Conservation (phyloP, 352 stramenopile genomes). For the Pythium monospermum region DNA sequence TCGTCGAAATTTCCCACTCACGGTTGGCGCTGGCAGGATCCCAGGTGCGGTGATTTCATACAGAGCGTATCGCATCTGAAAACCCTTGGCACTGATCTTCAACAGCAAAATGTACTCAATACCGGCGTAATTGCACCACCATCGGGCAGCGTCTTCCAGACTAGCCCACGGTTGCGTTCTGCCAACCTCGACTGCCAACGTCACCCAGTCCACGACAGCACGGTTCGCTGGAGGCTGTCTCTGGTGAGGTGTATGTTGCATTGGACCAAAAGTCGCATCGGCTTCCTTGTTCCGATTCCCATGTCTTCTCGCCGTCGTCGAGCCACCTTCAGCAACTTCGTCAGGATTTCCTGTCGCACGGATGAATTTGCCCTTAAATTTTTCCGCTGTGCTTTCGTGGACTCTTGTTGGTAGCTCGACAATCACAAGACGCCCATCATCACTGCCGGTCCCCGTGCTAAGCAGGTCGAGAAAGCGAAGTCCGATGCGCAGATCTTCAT, state of each 20-base stretch:
- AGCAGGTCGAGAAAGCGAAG: slow-evolving; percentile 22
- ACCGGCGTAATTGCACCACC: too few relatives aligned
- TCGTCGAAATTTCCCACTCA: slow-evolving; percentile 5
- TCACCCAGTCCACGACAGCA: slow-evolving; percentile 14
- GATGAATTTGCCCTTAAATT: slow-evolving; percentile 10
- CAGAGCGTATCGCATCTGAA: slow-evolving; percentile 10
- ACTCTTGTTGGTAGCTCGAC: slow-evolving; percentile 10
- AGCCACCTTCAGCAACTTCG: slow-evolving; percentile 10
- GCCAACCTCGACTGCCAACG: slow-evolving; percentile 22
- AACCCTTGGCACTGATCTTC: slow-evolving; percentile 5
- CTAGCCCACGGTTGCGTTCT: slow-evolving; percentile 9
- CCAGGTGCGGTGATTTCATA: slow-evolving; percentile 7
- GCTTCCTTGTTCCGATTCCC: slow-evolving; percentile 20
- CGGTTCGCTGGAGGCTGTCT: neutral
- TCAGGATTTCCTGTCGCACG: slow-evolving; percentile 8
- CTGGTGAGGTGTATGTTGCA: slow-evolving; percentile 1
- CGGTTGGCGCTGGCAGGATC: neutral
- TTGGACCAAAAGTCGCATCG: slow-evolving; percentile 21
- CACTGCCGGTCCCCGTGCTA: too few relatives aligned
- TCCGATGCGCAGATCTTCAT: slow-evolving; percentile 13
- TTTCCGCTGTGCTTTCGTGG: slow-evolving; percentile 12
- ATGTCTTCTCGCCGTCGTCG: slow-evolving; percentile 10
- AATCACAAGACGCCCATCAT: slow-evolving; percentile 16
- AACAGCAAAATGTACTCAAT: slow-evolving; percentile 25
- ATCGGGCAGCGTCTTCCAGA: too few relatives aligned